Base-by-base conservation (phyloP, 768 basidiomycete genomes). In the Termitomyces eurrhizus region DNA sequence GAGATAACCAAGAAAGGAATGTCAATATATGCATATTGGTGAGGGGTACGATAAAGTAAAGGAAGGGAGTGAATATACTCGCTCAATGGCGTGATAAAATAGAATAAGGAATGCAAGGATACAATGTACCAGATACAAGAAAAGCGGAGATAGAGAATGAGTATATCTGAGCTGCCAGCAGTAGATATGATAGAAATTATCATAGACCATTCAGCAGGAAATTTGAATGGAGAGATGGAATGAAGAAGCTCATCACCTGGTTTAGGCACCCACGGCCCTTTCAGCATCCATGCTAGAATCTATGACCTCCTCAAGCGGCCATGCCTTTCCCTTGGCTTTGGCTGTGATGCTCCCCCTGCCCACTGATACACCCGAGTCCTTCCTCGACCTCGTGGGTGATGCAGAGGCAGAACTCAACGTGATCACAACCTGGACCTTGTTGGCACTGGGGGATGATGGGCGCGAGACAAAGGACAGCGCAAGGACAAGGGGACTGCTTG, bases 231-330 rank as follows among this genome's bases (percentile, higher is more conserved):
- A 39, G 18, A 9, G 9, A 9, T 35, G 16, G 39, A 41, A 42
- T 7, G 4, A 8, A 1, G 11, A 8, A 42, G 5, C 6, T 14
- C 13, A 39, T 39, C 39, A 46, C 21, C 45, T 46, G 4, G 26
- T 14, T 24, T 11, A 29, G 26, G 13, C 46, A 13, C 53, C 58
- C 24, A 9, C 8, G 29, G 52, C 37, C 21, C 65, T 60, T 63
- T 77, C 75, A 4, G 69, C 74, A 65, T 73, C 72, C 50, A 76
- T 63, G 50, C 75, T 76, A 44, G 73, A 72, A 56, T 72, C 72
- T 9, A 76, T 71, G 7, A 77, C 60, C 60, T 77, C 74, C 4
- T 36, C 66, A 21, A 75, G 65, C 24, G 44, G 51, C 62, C 68
- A 70, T 4, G 57, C 24, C 58, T 59, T 67, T 44, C 18, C 57